These are phyloP conservation scores for Verticillium nonalfalfae DNA, from an alignment of 2,329 filamentous ascomycete genomes.

Conservation along the genomic window DNA sequence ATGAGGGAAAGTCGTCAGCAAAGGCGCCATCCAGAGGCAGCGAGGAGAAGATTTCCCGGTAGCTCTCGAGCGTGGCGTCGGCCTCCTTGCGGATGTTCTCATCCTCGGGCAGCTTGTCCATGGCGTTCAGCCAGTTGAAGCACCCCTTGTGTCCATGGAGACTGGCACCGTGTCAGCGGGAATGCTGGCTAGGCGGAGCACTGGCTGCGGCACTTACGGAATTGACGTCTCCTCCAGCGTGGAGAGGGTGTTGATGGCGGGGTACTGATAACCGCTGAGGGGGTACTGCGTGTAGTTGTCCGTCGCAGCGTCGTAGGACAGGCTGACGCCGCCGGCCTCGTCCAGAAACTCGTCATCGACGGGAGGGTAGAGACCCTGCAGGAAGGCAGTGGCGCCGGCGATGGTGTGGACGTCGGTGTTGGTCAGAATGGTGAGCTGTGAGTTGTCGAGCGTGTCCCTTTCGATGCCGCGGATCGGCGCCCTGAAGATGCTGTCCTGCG, in stretches of 20 bases:
- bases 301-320: slow-evolving; percentile 27
- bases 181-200: background rate
- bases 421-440: slow-evolving; percentile 35
- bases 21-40: slow-evolving; percentile 30
- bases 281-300: slow-evolving; percentile 57
- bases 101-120: slow-evolving; percentile 17
- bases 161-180: slow-evolving; percentile 13
- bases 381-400: slow-evolving; percentile 66
- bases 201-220: slow-evolving; percentile 27
- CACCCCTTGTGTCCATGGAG: slow-evolving; percentile 33
- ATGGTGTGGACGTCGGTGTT: slow-evolving; percentile 44
- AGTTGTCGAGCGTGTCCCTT: slow-evolving; percentile 38
- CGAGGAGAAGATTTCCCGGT: slow-evolving; percentile 32
- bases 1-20: slow-evolving; percentile 25
- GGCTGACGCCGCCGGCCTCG: slow-evolving; percentile 24
- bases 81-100: slow-evolving; percentile 16
- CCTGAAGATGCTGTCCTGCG: background rate
- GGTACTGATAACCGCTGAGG: slow-evolving; percentile 74
- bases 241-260: slow-evolving; percentile 54
- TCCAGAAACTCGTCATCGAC: slow-evolving; percentile 32
- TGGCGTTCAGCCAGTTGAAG: slow-evolving; percentile 26
- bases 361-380: slow-evolving; percentile 82
- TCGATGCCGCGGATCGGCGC: slow-evolving; percentile 34
- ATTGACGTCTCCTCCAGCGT: slow-evolving; percentile 35
- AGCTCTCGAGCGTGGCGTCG: slow-evolving; percentile 28